Base-by-base conservation (phyloP, 257 asterid species). In the Petunia secreta region DNA sequence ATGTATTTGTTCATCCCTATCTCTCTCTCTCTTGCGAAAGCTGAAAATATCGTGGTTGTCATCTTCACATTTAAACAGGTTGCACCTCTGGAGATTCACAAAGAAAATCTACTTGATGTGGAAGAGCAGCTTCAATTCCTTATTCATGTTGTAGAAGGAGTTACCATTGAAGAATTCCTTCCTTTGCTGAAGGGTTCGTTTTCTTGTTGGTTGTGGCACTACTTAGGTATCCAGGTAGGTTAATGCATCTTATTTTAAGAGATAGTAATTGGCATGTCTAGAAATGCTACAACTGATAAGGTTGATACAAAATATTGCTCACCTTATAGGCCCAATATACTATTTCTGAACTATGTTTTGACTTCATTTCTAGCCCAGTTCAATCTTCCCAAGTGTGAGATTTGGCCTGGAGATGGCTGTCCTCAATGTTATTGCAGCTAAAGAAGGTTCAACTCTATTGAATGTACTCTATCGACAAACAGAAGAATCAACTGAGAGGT, bases 361-460 rank as follows among this genome's bases (percentile, higher is more conserved):
- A 50, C 71, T 64, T 64, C 76, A 50, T 63, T 48, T 89, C 75
- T 80, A 95, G 99, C 97, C 98, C 69, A 87, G 85, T 81, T 91
- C 98, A 5, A 90, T 96, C 85, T 87, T 89, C 83, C 97, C 99
- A 7, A 94, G 99, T 78, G 97, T 94, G 63, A 87, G 99, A 81
- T 96, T 98, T 41, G 99, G 99, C 65, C 80, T 96, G 80, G 99
- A 96, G 90, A 92, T 91, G 96, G 98, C 99, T 85, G 71, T 96
- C 80, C 97, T 96, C 65, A 88, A 88, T 85, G 95, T 97, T 10
- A 90, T 96, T 81, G 96, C 98, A 60, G 89, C 92, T 79, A 80
- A 85, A 81, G 88, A 90, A 69, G 90, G 89, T 67, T 83, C 91
- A 87, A 87, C 84, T 84, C 75, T 96, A 75, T 82, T 92, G 82